Evolutionary conservation across 805 yeast genomes (phyloP).

Genomic region (Saturnispora silvae): DNA sequence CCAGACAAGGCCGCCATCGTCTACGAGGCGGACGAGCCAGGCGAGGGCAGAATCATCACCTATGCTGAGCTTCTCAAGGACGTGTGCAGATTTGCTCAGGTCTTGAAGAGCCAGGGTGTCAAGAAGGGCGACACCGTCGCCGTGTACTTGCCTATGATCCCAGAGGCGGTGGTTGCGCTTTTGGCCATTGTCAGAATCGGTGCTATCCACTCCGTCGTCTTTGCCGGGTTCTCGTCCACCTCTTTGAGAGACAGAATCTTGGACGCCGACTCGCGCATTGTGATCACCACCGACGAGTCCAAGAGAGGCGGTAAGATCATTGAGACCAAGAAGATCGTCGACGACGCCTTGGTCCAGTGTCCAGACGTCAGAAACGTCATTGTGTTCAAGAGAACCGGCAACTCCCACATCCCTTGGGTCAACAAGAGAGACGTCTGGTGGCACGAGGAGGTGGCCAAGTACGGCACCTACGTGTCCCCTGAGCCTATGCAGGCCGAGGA

Average conservation of each 20-base stretch:
- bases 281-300: slow-evolving; percentile 75
- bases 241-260: slow-evolving; percentile 61
- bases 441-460: slow-evolving; percentile 59
- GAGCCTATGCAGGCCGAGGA: slow-evolving; percentile 71
- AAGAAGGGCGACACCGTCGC: slow-evolving; percentile 80
- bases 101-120: slow-evolving; percentile 54
- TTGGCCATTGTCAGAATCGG: slow-evolving; percentile 74
- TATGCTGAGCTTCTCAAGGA: slow-evolving; percentile 62
- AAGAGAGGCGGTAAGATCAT: slow-evolving; percentile 75
- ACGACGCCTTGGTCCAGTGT: slow-evolving; percentile 60
- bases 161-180: slow-evolving; percentile 66
- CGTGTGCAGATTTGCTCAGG: slow-evolving; percentile 63
- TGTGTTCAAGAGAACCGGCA: slow-evolving; percentile 67
- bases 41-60: slow-evolving; percentile 50
- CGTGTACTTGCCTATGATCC: slow-evolving; percentile 78
- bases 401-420: slow-evolving; percentile 37
- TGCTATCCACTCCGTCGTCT: slow-evolving; percentile 76
- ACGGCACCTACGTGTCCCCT: slow-evolving; percentile 62
- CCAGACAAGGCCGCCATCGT: slow-evolving; percentile 69
- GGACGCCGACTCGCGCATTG: slow-evolving; percentile 62
- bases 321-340: slow-evolving; percentile 73
- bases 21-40: slow-evolving; percentile 75
- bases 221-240: slow-evolving; percentile 75
- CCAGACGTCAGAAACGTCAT: slow-evolving; percentile 60
- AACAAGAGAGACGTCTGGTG: slow-evolving; percentile 65